Base-by-base conservation (phyloP, 306 rosid species). In the Bauhinia variegata region DNA sequence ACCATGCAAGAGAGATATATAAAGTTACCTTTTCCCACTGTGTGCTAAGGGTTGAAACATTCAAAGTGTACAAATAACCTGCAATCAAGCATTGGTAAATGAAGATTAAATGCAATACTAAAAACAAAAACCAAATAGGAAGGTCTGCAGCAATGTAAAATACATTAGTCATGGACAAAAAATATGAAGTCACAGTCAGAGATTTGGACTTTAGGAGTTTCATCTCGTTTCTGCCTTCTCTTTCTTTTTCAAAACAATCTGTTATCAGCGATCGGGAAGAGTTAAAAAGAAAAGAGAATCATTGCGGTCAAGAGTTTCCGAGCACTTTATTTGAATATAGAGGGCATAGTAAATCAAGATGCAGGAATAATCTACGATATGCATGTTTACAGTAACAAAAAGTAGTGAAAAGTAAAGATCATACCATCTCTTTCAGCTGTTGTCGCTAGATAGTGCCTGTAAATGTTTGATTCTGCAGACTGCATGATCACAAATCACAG, bases 401-500 rank as follows among this genome's bases (percentile, higher is more conserved):
- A 60, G 42, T 33, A 28, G 69, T 11, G 37, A 57, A 47, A 37
- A 43, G 61, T 71, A 69, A 79, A 68, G 43, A 56, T 47, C 58
- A 23, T 80, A 90, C 99, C 97, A 80, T 95, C 96, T 76, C 99
- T 79, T 80, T 95, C 99, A 13, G 87, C 87, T 48, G 99, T 90
- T 64, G 97, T 78, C 55, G 95, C 89, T 57, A 90, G 73, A 67
- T 95, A 93, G 56, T 80, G 97, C 71, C 99, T 72, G 75, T 52
- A 95, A 60, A 71, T 49, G 66, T 67, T 87, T 5, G 96, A 63
- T 55, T 80, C 84, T 67, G 74, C 89, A 13, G 85, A 80, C 97
- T 93, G 86, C 74, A 71, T 5, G 60, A 71, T 64, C 63, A 57
- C 44, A 53, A 59, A 63, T 67, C 53, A 73, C 54, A 68, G 69